Evolutionary conservation across 768 basidiomycete species (phyloP).

Genomic region (Leccinum sublutescens): DNA sequence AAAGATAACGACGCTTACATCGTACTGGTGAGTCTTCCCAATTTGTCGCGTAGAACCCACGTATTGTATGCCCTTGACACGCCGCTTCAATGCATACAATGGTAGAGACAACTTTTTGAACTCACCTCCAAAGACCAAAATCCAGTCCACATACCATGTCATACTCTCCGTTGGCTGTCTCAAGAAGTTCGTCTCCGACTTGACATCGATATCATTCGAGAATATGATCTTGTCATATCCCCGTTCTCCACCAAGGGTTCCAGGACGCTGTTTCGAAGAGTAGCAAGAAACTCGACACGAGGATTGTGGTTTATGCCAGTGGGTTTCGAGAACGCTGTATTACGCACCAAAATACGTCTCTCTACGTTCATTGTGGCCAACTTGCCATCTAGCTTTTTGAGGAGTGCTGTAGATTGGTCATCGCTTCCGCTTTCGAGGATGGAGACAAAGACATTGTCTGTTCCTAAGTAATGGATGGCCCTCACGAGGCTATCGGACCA

Average conservation of each 20-base stretch:
- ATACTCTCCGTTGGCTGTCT: conserved; percentile 37
- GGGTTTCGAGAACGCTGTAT: conserved; percentile 9
- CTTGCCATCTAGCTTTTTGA: conserved; percentile 8
- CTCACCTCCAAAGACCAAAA: conserved; percentile 33
- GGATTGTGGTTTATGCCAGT: background rate
- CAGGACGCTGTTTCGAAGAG: conserved; percentile 41
- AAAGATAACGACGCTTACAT: conserved; percentile 4
- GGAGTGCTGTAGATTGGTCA: conserved; percentile 12
- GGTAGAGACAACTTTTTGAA: conserved; percentile 6
- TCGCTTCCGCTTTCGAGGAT: conserved; percentile 38
- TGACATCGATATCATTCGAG: conserved; percentile 42
- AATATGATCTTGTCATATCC: conserved; percentile 41
- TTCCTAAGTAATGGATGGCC: conserved; percentile 39
- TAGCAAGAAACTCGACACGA: conserved; percentile 9
- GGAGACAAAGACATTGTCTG: conserved; percentile 41
- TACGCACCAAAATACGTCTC: conserved; percentile 12
- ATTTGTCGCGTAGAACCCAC: conserved; percentile 24
- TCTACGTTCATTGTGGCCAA: conserved; percentile 10
- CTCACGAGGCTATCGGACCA: conserved; percentile 37
- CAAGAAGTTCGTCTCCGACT: conserved; percentile 41
- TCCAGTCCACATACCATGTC: conserved; percentile 46
- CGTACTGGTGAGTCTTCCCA: conserved; percentile 11
- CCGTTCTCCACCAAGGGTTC: conserved; percentile 39
- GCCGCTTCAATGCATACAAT: background rate
- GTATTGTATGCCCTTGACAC: conserved; percentile 19